Conservation (phyloP, 805 yeast species). For the Candida palmyrensis region DNA sequence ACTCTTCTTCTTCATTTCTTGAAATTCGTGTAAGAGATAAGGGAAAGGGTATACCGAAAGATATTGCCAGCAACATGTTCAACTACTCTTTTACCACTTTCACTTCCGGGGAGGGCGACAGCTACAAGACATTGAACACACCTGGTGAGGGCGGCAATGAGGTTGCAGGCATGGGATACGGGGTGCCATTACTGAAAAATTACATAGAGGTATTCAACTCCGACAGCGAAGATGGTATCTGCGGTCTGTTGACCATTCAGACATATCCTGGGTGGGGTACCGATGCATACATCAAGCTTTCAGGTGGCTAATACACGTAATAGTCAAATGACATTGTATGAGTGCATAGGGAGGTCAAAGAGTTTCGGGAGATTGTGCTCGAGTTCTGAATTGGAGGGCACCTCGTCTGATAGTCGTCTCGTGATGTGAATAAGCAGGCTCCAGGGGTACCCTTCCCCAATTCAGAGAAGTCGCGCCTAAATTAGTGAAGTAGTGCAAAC, state of each 20-base stretch:
- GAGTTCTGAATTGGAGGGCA: too few relatives aligned
- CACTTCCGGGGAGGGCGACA: conserved; percentile 52
- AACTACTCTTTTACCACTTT: conserved; percentile 86
- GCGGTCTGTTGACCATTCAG: conserved; percentile 39
- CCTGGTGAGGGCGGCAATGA: conserved; percentile 67
- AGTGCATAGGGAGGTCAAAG: too few relatives aligned
- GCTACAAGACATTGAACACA: conserved; percentile 56
- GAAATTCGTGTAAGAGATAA: conserved; percentile 77
- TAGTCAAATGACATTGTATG: too few relatives aligned
- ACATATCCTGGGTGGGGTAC: conserved; percentile 43
- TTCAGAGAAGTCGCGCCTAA: too few relatives aligned
- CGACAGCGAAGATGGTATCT: conserved; percentile 14
- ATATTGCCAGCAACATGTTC: conserved; percentile 61
- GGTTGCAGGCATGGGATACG: conserved; percentile 96
- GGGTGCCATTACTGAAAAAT: conserved; percentile 71
- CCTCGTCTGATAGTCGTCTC: too few relatives aligned
- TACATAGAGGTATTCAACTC: conserved; percentile 40
- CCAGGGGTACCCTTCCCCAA: too few relatives aligned
- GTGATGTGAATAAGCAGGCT: too few relatives aligned
- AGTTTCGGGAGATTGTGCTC: too few relatives aligned
- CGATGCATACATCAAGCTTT: conserved; percentile 38
- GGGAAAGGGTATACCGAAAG: conserved; percentile 84
- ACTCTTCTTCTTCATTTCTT: conserved; percentile 36
- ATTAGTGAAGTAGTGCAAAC: too few relatives aligned
- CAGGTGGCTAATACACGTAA: conserved; percentile 15